Percentiles rank a stretch among this genome's conserved stretches.
phyloP scores from a whole-genome alignment of 148 eudicot species.

The Fagopyrum tataricum region DNA sequence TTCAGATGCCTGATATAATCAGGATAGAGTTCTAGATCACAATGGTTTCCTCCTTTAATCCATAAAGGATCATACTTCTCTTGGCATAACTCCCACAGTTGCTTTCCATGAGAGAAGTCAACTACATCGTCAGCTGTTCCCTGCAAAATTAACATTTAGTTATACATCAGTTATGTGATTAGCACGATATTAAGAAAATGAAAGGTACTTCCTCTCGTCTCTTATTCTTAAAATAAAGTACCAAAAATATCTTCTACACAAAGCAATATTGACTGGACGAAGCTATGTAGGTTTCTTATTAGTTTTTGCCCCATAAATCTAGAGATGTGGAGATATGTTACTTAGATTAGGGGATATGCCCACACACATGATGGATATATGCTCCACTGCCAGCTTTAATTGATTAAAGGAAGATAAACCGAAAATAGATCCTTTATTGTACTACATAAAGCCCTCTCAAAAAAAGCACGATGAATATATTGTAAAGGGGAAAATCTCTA shows the following conservation, averaged over 20 bases:
- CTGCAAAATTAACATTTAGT: conserved; percentile 33
- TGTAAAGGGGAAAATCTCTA: neutral
- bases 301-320: neutral
- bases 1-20: conserved; percentile 81
- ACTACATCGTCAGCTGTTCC: conserved; percentile 98
- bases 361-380: neutral
- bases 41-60: conserved; percentile 91
- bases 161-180: neutral
- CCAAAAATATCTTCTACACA: neutral
- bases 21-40: conserved; percentile 81
- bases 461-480: neutral
- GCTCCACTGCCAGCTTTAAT: neutral
- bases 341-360: neutral
- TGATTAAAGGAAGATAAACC: neutral
- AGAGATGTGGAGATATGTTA: neutral
- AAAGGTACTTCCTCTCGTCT: neutral
- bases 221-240: neutral
- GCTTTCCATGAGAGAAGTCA: conserved; percentile 92
- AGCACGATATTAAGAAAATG: neutral
- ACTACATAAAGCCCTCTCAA: neutral
- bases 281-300: neutral
- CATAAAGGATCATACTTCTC: conserved; percentile 90
- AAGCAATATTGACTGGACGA: neutral
- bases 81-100: conserved; percentile 69
- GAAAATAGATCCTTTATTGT: neutral